A percentile compares a stretch with the other conserved stretches of the same genome.
Evolutionary conservation across 176 grass and related monocot species (phyloP).

Genomic region (Phoenix roebelenii): DNA sequence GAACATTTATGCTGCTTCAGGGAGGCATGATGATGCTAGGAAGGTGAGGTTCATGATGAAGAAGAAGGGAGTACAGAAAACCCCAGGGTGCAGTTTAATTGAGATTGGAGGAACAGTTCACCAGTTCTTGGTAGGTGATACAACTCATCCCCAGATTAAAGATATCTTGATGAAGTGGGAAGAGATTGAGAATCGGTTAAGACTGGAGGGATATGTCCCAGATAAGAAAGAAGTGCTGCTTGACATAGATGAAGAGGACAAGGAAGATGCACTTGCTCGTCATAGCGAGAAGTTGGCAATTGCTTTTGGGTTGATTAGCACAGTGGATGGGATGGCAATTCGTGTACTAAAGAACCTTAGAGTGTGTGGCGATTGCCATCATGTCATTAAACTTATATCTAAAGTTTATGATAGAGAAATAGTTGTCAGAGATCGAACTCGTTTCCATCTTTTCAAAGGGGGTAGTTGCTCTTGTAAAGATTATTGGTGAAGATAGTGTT

Average conservation of each 20-base stretch:
- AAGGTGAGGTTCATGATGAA: constrained; percentile 26
- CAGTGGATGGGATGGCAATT: constrained; percentile 15
- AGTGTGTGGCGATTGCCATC: constrained; percentile 32
- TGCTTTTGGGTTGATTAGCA: constrained; percentile 26
- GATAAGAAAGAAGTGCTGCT: constrained; percentile 17
- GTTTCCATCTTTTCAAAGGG: constrained; percentile 37
- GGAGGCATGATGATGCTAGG: constrained; percentile 22
- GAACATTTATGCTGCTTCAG: constrained; percentile 26
- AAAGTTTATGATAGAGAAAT: constrained; percentile 23
- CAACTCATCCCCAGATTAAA: constrained; percentile 18
- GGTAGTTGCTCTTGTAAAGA: constrained; percentile 37
- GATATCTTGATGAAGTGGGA: constrained; percentile 27
- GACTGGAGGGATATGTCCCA: constrained; percentile 1
- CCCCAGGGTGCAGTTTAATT: constrained; percentile 32
- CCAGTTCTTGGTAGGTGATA: constrained; percentile 37
- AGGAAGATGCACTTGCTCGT: constrained; percentile 21
- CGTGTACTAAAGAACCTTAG: constrained; percentile 32
- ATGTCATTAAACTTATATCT: constrained; percentile 22
- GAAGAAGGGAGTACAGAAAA: constrained; percentile 32
- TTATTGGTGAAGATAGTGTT: constrained; percentile 26
- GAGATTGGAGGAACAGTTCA: constrained; percentile 24
- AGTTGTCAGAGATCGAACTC: constrained; percentile 31
- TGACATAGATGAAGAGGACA: constrained; percentile 46
- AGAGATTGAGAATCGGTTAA: constrained; percentile 22
- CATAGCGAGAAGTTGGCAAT: constrained; percentile 42